These are phyloP conservation scores for Prunus dulcis DNA, from an alignment of 306 rosid species.

Conservation along the genomic window DNA sequence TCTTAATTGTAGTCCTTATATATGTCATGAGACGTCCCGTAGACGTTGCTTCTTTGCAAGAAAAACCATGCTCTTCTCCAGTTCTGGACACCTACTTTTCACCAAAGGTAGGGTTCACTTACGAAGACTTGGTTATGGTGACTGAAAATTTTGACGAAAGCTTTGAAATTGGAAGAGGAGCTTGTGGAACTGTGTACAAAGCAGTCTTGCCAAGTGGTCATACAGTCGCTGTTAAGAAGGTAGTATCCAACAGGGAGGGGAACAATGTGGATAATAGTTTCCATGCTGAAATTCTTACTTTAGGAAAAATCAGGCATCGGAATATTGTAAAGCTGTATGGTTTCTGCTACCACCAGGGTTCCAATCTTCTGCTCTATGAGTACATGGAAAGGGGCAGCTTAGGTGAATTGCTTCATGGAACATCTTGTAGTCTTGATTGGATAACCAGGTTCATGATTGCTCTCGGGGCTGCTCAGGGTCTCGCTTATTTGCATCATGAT, in stretches of 20 bases:
- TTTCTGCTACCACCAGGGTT: slow-evolving; percentile 68
- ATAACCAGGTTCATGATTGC: slow-evolving; percentile 70
- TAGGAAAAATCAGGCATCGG: slow-evolving; percentile 72
- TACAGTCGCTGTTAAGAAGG: slow-evolving; percentile 75
- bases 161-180: slow-evolving; percentile 73
- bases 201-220: slow-evolving; percentile 54
- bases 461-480: slow-evolving; percentile 87
- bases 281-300: slow-evolving; percentile 68
- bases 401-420: slow-evolving; percentile 72
- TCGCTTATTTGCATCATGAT: slow-evolving; percentile 83
- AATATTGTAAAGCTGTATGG: slow-evolving; percentile 78
- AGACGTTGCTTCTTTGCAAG: slow-evolving; percentile 34
- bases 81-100: slow-evolving; percentile 67
- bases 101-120: slow-evolving; percentile 66
- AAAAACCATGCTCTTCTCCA: slow-evolving; percentile 37
- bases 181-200: slow-evolving; percentile 81
- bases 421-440: slow-evolving; percentile 58
- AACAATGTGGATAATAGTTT: slow-evolving; percentile 66
- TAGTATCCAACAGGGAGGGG: slow-evolving; percentile 71
- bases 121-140: slow-evolving; percentile 68
- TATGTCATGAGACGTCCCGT: slow-evolving; percentile 55
- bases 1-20: slow-evolving; percentile 56
- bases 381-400: slow-evolving; percentile 86
- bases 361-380: slow-evolving; percentile 76
- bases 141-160: slow-evolving; percentile 63